A percentile compares a stretch with the other conserved stretches of the same genome.
Evolutionary conservation across 352 stramenopile species (phyloP).

Genomic region (Globisporangium ultimum): DNA sequence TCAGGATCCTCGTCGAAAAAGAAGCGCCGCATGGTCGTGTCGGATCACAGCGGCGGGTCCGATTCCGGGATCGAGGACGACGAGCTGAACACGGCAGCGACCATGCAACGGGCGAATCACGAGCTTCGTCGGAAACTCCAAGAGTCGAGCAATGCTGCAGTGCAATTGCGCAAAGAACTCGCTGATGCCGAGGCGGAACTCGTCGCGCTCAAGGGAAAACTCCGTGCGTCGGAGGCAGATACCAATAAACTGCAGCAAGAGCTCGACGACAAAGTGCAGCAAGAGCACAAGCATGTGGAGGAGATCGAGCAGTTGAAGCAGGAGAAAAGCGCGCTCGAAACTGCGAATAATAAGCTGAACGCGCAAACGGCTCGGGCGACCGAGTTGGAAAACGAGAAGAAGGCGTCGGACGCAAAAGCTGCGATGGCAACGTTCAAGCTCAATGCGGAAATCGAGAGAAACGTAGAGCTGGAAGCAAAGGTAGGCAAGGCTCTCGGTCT

Average conservation of each 20-base stretch:
- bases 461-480: neutral
- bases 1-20: constrained; percentile 4
- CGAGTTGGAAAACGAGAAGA: constrained; percentile 4
- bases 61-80: constrained; percentile 1
- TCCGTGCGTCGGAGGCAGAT: constrained; percentile 1
- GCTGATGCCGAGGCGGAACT: constrained; percentile 9
- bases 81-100: constrained; percentile 2
- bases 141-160: neutral
- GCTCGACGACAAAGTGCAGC: constrained; percentile 6
- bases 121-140: constrained; percentile 3
- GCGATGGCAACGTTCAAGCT: neutral
- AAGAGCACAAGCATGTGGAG: neutral
- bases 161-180: constrained; percentile 5
- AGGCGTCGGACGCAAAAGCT: neutral
- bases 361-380: neutral
- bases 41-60: neutral
- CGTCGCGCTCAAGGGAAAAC: constrained; percentile 1
- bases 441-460: neutral
- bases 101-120: constrained; percentile 7
- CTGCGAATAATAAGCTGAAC: neutral
- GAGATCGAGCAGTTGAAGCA: constrained; percentile 7
- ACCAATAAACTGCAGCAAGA: constrained; percentile 7
- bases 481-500: neutral
- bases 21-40: neutral
- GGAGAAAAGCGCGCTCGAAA: constrained; percentile 1